phyloP scores from a whole-genome alignment of 202 grass and related monocot species.

The Sporobolus alterniflorus region DNA sequence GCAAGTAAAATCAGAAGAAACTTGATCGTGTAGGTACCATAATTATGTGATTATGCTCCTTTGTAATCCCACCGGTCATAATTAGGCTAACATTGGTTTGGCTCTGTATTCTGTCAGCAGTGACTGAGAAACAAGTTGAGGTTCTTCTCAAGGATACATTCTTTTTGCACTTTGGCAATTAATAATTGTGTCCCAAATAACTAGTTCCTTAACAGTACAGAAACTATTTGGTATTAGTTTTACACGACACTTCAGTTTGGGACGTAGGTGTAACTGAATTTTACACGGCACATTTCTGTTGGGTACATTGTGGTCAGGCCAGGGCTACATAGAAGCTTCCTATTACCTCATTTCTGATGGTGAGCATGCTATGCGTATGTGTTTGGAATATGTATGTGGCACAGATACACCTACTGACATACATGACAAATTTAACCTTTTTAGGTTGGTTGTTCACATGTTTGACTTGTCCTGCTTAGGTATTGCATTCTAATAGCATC shows the following conservation, averaged over 20 bases:
- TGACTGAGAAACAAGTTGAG: background rate
- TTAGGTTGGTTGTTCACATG: background rate
- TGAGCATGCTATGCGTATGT: background rate
- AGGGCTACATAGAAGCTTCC: background rate
- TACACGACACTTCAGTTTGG: too few species aligned
- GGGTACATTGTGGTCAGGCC: background rate
- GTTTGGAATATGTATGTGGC: background rate
- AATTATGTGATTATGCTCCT: background rate
- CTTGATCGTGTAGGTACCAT: background rate
- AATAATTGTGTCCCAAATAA: background rate
- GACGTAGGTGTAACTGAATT: background rate
- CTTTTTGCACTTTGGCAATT: background rate
- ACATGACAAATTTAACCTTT: background rate
- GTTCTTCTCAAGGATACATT: background rate
- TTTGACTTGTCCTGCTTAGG: background rate
- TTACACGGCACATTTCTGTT: background rate
- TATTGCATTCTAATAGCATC: background rate
- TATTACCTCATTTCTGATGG: background rate
- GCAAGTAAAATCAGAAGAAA: background rate
- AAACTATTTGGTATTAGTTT: background rate
- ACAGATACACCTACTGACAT: background rate
- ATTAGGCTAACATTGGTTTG: background rate
- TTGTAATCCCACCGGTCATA: background rate
- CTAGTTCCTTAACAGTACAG: background rate
- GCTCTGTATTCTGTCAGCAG: background rate